Evolutionary conservation across 495 filamentous ascomycete genomes (phyloP).

Genomic region (Cercophora newfieldiana): DNA sequence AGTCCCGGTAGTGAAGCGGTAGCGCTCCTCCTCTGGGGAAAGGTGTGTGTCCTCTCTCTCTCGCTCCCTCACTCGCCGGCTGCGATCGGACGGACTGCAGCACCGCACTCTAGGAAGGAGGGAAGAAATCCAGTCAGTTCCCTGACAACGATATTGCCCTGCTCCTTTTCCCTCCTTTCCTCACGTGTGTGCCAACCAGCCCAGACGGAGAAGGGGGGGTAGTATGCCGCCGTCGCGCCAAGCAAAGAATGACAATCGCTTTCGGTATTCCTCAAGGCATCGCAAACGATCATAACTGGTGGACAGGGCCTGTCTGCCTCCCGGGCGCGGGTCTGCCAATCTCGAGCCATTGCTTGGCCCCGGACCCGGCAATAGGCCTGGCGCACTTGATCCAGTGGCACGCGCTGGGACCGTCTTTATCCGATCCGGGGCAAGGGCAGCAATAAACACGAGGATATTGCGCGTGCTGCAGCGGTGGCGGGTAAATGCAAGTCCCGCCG

Average conservation of each 20-base stretch:
- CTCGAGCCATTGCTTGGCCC: slow-evolving; percentile 16
- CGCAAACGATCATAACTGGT: too few relatives aligned
- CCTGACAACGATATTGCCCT: too few relatives aligned
- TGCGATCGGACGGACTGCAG: too few relatives aligned
- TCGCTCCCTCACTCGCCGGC: too few relatives aligned
- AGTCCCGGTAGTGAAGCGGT: background rate
- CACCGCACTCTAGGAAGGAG: too few relatives aligned
- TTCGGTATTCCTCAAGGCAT: too few relatives aligned
- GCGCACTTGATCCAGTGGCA: background rate
- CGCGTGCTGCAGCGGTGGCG: slow-evolving; percentile 17
- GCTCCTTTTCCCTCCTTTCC: too few relatives aligned
- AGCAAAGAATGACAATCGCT: background rate
- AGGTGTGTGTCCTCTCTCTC: too few relatives aligned
- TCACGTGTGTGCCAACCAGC: too few relatives aligned
- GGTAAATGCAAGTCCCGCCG: slow-evolving; percentile 28
- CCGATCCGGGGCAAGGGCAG: slow-evolving; percentile 32
- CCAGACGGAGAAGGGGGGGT: slow-evolving; percentile 1
- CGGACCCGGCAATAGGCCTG: slow-evolving; percentile 20
- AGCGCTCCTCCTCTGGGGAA: background rate
- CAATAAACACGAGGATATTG: slow-evolving; percentile 34
- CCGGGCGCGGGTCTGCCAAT: slow-evolving; percentile 1
- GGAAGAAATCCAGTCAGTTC: too few relatives aligned
- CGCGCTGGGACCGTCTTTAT: slow-evolving; percentile 26
- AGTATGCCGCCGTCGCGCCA: background rate
- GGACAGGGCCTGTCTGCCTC: too few relatives aligned